Evolutionary conservation across 371 early-diverging fungal genomes (phyloP).

Genomic region (Cokeromyces recurvatus): DNA sequence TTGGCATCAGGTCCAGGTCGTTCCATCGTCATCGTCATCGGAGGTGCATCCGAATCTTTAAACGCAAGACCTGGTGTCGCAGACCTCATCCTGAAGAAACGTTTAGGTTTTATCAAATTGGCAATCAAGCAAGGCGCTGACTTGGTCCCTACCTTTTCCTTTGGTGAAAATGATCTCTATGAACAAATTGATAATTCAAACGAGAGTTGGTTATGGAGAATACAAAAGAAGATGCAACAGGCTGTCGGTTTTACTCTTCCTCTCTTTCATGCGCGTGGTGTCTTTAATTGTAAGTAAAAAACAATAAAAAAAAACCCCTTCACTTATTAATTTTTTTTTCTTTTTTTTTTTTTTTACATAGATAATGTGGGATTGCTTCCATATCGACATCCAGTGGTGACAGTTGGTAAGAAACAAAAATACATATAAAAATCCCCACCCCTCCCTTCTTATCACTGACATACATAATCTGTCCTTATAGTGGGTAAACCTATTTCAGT

Average conservation of each 20-base stretch:
- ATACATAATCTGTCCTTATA: background rate
- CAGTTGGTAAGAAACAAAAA: constrained; percentile 44
- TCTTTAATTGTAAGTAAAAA: constrained; percentile 52
- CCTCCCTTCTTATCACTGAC: too few species aligned
- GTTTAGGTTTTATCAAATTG: constrained; percentile 71
- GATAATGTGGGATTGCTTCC: constrained; percentile 53
- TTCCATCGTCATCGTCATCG: constrained; percentile 67
- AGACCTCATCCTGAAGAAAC: constrained; percentile 59
- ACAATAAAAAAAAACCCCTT: background rate
- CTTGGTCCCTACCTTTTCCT: constrained; percentile 67
- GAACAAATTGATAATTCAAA: constrained; percentile 45
- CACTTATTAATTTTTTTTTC: background rate
- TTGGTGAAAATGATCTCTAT: constrained; percentile 81
- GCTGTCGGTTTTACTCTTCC: constrained; percentile 60
- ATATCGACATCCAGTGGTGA: constrained; percentile 36
- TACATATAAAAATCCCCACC: too few species aligned
- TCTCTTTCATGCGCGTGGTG: constrained; percentile 63
- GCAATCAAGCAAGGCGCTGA: constrained; percentile 63
- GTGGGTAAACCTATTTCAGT: constrained; percentile 62
- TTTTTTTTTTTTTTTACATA: background rate
- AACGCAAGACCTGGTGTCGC: constrained; percentile 55
- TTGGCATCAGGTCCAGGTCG: constrained; percentile 66
- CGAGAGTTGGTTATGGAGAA: constrained; percentile 36
- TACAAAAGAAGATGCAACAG: constrained; percentile 55
- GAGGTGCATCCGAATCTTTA: constrained; percentile 72